Conservation (phyloP, 169 alveolate species). For the Theileria sp. region DNA sequence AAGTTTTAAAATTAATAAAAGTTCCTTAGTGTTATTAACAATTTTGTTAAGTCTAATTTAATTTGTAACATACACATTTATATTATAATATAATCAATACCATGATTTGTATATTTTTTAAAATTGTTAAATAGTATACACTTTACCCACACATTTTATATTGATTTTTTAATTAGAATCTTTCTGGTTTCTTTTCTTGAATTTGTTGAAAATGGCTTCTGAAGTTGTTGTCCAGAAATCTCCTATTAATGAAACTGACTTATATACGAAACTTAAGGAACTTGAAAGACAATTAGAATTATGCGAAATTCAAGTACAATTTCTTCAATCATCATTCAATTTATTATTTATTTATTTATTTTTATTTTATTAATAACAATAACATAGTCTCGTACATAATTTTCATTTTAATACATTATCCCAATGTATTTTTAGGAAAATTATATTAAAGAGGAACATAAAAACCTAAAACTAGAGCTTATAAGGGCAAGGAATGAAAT, state of each 20-base stretch:
- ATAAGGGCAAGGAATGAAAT: conserved; percentile 95
- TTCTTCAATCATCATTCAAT: not conserved
- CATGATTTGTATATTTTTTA: not conserved
- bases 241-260: conserved; percentile 29
- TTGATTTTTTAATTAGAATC: not conserved
- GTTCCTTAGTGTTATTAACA: not conserved
- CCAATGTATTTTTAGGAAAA: conserved; percentile 80
- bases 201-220: not conserved
- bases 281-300: conserved; percentile 86
- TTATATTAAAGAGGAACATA: conserved; percentile 96
- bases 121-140: not conserved
- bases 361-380: not conserved
- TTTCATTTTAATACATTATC: not conserved
- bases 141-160: not conserved
- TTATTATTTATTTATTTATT: not conserved
- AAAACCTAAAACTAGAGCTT: conserved; percentile 94
- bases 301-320: conserved; percentile 72
- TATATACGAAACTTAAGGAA: conserved; percentile 78
- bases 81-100: too few species aligned
- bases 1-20: not conserved
- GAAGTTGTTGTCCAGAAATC: not conserved
- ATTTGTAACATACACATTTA: not conserved
- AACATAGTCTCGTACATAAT: not conserved
- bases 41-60: not conserved
- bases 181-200: not conserved